Base-by-base conservation (phyloP, 1,284 basidiomycete species). In the Apiotrichum porosum region DNA sequence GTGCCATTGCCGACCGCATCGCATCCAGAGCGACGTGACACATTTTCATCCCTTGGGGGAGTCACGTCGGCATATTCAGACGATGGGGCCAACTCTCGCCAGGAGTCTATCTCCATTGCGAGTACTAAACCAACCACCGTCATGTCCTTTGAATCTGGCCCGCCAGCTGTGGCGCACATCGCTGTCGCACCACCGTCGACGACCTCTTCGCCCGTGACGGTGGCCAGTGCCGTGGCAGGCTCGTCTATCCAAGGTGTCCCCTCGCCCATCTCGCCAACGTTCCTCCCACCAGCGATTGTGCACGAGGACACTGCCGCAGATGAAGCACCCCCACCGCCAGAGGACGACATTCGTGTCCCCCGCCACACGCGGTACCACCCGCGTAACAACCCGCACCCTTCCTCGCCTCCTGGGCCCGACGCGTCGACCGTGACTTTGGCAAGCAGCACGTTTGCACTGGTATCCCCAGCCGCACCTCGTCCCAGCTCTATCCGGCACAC, bases 91-190 rank as follows among this genome's bases (percentile, higher is more conserved):
- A 38, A 40, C 9, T 49, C 47, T 2, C 47, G 66, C 17, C 87
- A 57, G 36, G 58, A 62, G 46, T 61, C 65, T n/a, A n/a, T n/a
- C n/a, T n/a, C n/a, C 34, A 21, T 55, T 10, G 55, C 89, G 0
- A 90, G 88, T 64, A 97, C 93, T 6, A 97, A 97, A 71, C 93
- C 91, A 3, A 97, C 93, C 3, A 97, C 93, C 0, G 73, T 95
- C 22, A 79, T 95, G 36, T 91, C 87, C 58, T 81, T 94, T 52
- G 92, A 97, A 63, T 74, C 89, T 15, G 80, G 80, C 4, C 33
- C 30, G 34, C 79, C 82, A 6, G 82, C 81, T 51, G 82, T 89
- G 77, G 92, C 84, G 9, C 91, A 92, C 72, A 97, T 95, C 57
- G 91, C 91, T 8, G 42, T 50, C 13, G 40, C 54, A 13, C 37